A percentile compares a stretch with the other conserved stretches of the same genome.
Conservation (phyloP, 805 yeast genomes). For the Yarrowia porcina region DNA sequence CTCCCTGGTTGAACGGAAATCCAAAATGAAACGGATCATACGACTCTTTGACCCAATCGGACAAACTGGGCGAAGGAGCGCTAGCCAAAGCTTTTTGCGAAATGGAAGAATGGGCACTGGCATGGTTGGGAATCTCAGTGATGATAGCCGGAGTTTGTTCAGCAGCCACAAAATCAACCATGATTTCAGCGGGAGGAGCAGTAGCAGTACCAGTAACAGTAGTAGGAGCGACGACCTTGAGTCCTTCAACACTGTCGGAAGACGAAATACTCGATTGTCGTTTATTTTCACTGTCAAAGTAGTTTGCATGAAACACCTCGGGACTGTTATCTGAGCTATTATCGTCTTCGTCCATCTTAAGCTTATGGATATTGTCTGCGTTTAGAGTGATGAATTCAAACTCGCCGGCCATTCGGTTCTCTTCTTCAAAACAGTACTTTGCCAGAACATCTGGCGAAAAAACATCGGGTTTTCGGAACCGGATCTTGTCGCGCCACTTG, state of each 20-base stretch:
- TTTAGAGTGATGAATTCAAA: conserved; percentile 16
- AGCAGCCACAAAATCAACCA: not conserved
- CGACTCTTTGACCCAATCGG: conserved; percentile 10
- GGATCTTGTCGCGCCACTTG: conserved; percentile 25
- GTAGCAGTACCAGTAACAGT: too few relatives aligned
- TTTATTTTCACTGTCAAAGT: not conserved
- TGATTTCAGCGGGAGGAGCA: not conserved
- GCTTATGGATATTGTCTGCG: conserved; percentile 1
- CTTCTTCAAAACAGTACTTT: conserved; percentile 10
- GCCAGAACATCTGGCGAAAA: conserved; percentile 9
- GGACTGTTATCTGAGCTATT: not conserved
- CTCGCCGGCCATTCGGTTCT: not conserved
- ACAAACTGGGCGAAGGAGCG: conserved; percentile 6
- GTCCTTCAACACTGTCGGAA: not conserved
- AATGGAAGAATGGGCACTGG: conserved; percentile 7
- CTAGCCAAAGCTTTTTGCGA: conserved; percentile 1
- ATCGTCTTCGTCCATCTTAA: conserved; percentile 5
- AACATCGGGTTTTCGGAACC: conserved; percentile 16
- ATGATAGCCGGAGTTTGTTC: not conserved
- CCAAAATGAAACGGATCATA: conserved; percentile 23
- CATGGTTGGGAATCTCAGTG: not conserved
- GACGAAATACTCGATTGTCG: not conserved
- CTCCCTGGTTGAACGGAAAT: conserved; percentile 9
- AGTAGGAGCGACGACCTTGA: not conserved
- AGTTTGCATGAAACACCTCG: not conserved